These are phyloP conservation scores for Chlorella sp. DNA, from an alignment of 139 green algal species.

Conservation along the genomic window DNA sequence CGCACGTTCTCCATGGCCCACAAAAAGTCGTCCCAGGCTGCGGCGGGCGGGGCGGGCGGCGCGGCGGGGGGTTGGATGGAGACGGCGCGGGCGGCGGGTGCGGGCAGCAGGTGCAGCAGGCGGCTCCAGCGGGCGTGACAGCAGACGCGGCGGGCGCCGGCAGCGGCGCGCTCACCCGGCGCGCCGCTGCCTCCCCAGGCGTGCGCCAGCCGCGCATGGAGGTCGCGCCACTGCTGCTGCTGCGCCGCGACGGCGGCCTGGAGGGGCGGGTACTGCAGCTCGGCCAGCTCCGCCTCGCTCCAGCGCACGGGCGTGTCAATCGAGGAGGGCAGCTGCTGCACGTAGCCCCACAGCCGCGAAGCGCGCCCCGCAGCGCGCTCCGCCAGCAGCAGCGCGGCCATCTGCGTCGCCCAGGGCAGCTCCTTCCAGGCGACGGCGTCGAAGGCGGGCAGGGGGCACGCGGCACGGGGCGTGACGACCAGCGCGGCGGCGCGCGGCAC, in stretches of 20 bases:
- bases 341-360: slow-evolving; percentile 56
- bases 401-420: slow-evolving; percentile 61
- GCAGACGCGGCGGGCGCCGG: too few relatives aligned
- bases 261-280: slow-evolving; percentile 66
- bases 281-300: slow-evolving; percentile 52
- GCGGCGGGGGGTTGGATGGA: too few relatives aligned
- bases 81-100: too few relatives aligned
- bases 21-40: slow-evolving; percentile 49
- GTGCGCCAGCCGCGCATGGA: slow-evolving; percentile 39
- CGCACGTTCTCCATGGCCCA: slow-evolving; percentile 79
- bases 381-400: slow-evolving; percentile 72
- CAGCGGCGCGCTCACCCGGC: too few relatives aligned
- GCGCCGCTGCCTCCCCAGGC: too few relatives aligned
- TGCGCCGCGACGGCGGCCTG: slow-evolving; percentile 76
- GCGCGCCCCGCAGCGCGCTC: slow-evolving; percentile 47
- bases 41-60: background rate
- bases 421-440: slow-evolving; percentile 51
- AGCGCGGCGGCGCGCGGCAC: slow-evolving; percentile 60
- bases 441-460: background rate
- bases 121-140: too few relatives aligned
- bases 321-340: slow-evolving; percentile 63
- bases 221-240: slow-evolving; percentile 59
- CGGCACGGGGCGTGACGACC: slow-evolving; percentile 34
- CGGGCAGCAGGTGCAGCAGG: too few relatives aligned
- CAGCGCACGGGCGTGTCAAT: slow-evolving; percentile 73